Base-by-base conservation (phyloP, 2,329 filamentous ascomycete species). In the Trichoderma brevicompactum region DNA sequence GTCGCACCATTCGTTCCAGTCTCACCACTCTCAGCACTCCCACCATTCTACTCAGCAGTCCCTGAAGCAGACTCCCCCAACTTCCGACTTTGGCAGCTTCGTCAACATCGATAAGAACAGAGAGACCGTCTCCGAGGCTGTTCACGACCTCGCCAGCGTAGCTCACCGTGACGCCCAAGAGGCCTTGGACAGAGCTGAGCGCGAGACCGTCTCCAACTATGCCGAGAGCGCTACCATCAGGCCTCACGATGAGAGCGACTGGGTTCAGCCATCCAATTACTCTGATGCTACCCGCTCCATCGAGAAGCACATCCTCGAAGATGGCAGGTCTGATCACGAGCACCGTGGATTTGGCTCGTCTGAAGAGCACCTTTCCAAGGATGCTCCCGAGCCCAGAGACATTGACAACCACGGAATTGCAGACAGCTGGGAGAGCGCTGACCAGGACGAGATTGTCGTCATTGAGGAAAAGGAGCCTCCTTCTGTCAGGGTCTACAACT, bases 391-490 rank as follows among this genome's bases (percentile, higher is more conserved):
- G 67, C 32, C 55, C 3, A 77, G 81, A 28, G 79, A 87, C 56
- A 86, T 88, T 83, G 86, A 66, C 81, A 83, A 43, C 83, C 77
- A 72, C n/a, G 72, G 84, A 23, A 83, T 93, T 53, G 91, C 88
- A n/a, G 93, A 96, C 69, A 94, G 89, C 78, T 96, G 93, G 93
- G 93, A 97, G 81, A 96, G 89, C 69, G 92, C 90, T 4, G 92
- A 94, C 64, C 88, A 89, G 68, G 89, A 90, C 66, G 84, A 88
- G 73, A 83, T 87, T 74, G 81, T 84, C 19, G 82, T 85, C 53
- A 85, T 87, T 40, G 90, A 92, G 75, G 88, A 90, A 70, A 87
- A 88, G 66, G 84, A 87, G 59, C 78, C 86, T 4, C 80, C 83
- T 52, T 83, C 88, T 32, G 87, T 97, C 69, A 89, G 87, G 74